Base-by-base conservation (phyloP, 306 rosid species). In the Dryas drummondii region DNA sequence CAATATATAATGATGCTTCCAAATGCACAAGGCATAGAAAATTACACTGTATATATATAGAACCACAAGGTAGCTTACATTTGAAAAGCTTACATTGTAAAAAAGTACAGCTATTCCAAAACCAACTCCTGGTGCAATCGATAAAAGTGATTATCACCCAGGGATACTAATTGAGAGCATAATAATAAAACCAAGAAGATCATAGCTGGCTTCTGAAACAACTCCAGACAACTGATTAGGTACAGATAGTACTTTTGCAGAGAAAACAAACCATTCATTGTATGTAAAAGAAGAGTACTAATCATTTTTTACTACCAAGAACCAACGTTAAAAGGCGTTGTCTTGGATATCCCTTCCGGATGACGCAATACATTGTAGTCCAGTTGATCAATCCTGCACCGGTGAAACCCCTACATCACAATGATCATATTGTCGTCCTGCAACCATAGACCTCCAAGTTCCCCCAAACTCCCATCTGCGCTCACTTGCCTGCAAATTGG, bases 301-400 rank as follows among this genome's bases (percentile, higher is more conserved):
- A 50, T 70, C 78, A 66, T 68, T 79, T 51, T 68, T 77, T 81
- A 83, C 79, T 82, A 86, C 93, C 90, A 88, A 91, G 93, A 85
- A 82, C 88, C 84, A 79, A 91, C 98, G 64, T 80, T 86, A 91
- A 93, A 93, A 93, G 88, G 91, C 78, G 98, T 78, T 81, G 96
- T 86, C 98, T 82, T 62, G 84, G 90, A 81, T 70, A 79, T 71
- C 83, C 75, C 69, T 53, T 47, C 72, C 72, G 57, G 81, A 85
- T 7, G 51, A 59, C 55, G 65, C 81, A 52, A 67, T 78, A 69
- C 56, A 15, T 78, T 54, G 75, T 78, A 69, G 59, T 67, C 69
- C 4, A 54, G 64, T 61, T 70, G 81, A 51, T 45, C 69, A 76
- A 57, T 75, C 72, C 70, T 57, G 71, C 85, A 71, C 56, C 53